phyloP scores from a whole-genome alignment of 495 filamentous ascomycete genomes.

The Bryoglossum gracile region DNA sequence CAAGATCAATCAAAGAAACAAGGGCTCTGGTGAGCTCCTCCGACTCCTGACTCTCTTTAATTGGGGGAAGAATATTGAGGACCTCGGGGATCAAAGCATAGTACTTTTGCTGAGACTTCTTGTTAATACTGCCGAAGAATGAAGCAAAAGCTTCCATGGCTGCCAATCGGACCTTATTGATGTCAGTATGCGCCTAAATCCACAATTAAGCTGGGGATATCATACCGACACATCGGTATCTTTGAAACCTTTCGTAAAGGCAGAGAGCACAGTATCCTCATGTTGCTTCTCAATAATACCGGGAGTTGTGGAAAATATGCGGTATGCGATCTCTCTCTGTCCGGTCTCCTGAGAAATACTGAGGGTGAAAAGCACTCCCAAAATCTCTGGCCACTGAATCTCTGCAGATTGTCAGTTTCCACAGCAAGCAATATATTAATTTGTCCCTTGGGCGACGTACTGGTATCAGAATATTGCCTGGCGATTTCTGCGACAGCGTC shows the following conservation, averaged over 20 bases:
- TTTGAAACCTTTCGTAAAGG: constrained; percentile 86
- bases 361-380: constrained; percentile 74
- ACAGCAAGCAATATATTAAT: too few relatives aligned
- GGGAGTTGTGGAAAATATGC: constrained; percentile 91
- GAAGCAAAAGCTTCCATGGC: constrained; percentile 96
- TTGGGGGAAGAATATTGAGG: constrained; percentile 84
- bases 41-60: constrained; percentile 83
- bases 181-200: constrained; percentile 1
- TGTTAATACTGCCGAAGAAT: constrained; percentile 84
- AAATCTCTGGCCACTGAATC: constrained; percentile 84
- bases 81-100: constrained; percentile 78
- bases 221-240: constrained; percentile 74
- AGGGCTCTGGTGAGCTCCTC: constrained; percentile 86
- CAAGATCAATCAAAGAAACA: constrained; percentile 84
- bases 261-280: constrained; percentile 71
- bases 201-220: not conserved
- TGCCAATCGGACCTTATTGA: constrained; percentile 62
- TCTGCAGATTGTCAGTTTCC: constrained; percentile 38
- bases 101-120: constrained; percentile 82
- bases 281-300: constrained; percentile 96
- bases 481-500: constrained; percentile 94
- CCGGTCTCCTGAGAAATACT: constrained; percentile 76
- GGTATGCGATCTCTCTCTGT: constrained; percentile 82
- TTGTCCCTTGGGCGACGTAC: constrained; percentile 46
- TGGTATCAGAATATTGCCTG: constrained; percentile 85